Percentiles rank a stretch among this genome's conserved stretches.
Conservation (phyloP, 2,329 filamentous ascomycete species). For the Juglanconis oblonga region DNA sequence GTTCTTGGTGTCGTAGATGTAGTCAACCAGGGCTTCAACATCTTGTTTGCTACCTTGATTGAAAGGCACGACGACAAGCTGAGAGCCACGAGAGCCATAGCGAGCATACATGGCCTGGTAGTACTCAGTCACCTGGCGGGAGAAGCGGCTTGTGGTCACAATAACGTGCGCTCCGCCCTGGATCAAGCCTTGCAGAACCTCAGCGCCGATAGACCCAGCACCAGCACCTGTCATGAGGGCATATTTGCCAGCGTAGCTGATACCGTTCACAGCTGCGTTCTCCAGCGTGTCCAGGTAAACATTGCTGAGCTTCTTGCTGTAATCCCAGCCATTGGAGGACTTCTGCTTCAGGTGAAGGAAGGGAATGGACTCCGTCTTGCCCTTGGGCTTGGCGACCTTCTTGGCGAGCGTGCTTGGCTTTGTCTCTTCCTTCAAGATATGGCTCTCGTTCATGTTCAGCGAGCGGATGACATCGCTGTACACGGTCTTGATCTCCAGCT, state of each 20-base stretch:
- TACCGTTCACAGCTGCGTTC: constrained; percentile 79
- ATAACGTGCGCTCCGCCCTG: constrained; percentile 95
- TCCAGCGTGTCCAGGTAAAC: constrained; percentile 90
- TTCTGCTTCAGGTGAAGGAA: constrained; percentile 97
- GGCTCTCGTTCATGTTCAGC: constrained; percentile 94
- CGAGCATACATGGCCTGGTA: constrained; percentile 98
- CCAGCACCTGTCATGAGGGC: constrained; percentile 98
- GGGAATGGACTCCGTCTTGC: constrained; percentile 94
- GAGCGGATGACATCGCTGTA: constrained; percentile 95
- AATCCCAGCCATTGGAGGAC: constrained; percentile 92
- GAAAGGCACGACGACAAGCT: constrained; percentile 97
- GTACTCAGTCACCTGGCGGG: constrained; percentile 96
- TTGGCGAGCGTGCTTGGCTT: constrained; percentile 51
- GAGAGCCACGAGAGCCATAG: constrained; percentile 88
- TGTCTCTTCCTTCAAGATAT: constrained; percentile 84
- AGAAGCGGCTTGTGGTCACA: constrained; percentile 95
- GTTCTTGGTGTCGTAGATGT: constrained; percentile 95
- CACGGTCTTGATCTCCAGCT: constrained; percentile 91
- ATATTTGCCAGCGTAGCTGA: constrained; percentile 93
- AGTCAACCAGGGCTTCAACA: constrained; percentile 87
- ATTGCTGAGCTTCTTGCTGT: constrained; percentile 97
- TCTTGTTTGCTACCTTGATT: constrained; percentile 99
- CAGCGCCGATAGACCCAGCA: constrained; percentile 94
- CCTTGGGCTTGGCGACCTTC: constrained; percentile 66
- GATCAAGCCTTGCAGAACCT: constrained; percentile 92